phyloP scores from a whole-genome alignment of 148 eudicot genomes.

The Cornus controversa region DNA sequence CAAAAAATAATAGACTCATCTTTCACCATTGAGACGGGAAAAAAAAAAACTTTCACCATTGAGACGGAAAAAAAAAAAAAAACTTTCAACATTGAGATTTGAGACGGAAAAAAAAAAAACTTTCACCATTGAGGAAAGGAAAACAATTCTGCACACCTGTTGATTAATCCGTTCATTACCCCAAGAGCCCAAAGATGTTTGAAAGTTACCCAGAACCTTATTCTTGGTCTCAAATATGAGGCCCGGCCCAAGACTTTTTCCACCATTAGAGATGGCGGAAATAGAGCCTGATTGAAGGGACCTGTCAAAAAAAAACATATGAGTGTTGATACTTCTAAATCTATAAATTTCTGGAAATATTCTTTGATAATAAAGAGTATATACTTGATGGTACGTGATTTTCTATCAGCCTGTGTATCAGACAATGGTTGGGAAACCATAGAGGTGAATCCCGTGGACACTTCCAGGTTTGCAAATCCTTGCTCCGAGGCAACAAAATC shows the following conservation, averaged over 20 bases:
- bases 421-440: conserved; percentile 52
- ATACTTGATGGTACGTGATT: conserved; percentile 53
- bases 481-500: conserved; percentile 33
- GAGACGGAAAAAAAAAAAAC: too few relatives aligned
- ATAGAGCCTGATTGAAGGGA: conserved; percentile 35
- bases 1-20: background rate
- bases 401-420: conserved; percentile 47
- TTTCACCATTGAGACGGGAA: background rate
- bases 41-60: background rate
- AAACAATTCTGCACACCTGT: conserved; percentile 40
- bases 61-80: conserved; percentile 2
- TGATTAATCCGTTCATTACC: conserved; percentile 48
- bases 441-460: conserved; percentile 34
- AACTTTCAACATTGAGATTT: background rate
- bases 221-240: conserved; percentile 43
- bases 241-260: conserved; percentile 35
- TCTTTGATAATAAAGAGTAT: conserved; percentile 4
- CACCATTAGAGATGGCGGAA: conserved; percentile 30
- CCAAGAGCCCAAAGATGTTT: conserved; percentile 60
- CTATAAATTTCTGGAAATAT: background rate
- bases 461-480: conserved; percentile 37
- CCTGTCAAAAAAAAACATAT: conserved; percentile 33
- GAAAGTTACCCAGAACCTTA: conserved; percentile 44
- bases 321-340: conserved; percentile 12
- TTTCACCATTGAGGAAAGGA: background rate